Evolutionary conservation across 352 stramenopile genomes (phyloP), one percentile per base, ranked within the genome.

Genomic region (Phytophthora hibernalis): DNA sequence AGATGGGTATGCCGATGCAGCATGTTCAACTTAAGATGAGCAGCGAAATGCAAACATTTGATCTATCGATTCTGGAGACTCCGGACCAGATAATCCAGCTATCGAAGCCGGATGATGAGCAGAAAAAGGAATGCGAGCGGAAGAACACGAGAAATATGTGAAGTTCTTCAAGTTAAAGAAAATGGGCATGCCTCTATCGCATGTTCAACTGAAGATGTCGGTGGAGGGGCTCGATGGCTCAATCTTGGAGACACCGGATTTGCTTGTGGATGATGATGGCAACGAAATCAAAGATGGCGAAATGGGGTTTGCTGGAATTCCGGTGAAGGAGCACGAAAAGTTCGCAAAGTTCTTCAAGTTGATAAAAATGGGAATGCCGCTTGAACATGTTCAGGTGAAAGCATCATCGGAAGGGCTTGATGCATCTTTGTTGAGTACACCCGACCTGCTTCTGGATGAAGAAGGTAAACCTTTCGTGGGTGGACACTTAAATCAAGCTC

Each of bases 151-250:
- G 5, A 91, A 91, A 53, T 93, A 81, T 72, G 73, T 68, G 2
- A 95, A 95, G 57, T 99, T 98, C 67, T 98, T 98, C 66, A 98
- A 98, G 70, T 93, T 99, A 68, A 89, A 93, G 43, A 97, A 97
- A 62, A 94, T 99, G 77, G 95, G 94, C 9, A 96, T 99, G 86
- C 97, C 97, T 5, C 64, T 95, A 58, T 72, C 85, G 5, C 95
- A 97, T 49, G 93, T 98, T 54, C 85, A 98, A 54, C 74, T 98
- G 63, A 98, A 98, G 28, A 98, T 98, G 90, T 90, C 80, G 9
- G 81, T 89, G 13, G 96, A 99, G 72, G 93, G 92, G 12, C 62
- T 98, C 16, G 89, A 99, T 72, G 78, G 83, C 21, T 76, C 65
- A 3, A 81, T 98, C 22, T 73, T 99, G 43, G 86, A 94, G 26